These are phyloP conservation scores for Monosporascus sp. DNA, from an alignment of 2,329 filamentous ascomycete species.

Conservation along the genomic window DNA sequence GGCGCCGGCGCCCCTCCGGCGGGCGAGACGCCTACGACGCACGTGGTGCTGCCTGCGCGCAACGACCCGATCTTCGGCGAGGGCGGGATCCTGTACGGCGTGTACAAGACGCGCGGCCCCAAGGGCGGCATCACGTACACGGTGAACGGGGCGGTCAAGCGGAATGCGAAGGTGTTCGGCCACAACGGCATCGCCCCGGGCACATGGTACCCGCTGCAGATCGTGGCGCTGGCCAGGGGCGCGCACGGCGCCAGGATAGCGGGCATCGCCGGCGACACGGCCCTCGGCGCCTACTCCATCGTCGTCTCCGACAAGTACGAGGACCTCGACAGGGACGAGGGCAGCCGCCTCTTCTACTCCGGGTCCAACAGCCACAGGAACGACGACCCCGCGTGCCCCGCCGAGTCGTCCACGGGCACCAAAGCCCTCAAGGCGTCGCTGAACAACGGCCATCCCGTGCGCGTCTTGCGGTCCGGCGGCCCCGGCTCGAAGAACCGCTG, in stretches of 20 bases:
- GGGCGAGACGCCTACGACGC: constrained; percentile 1
- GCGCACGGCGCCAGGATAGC: constrained; percentile 19
- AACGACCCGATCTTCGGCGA: constrained; percentile 19
- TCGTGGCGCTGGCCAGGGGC: constrained; percentile 21
- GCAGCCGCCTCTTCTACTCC: constrained; percentile 14
- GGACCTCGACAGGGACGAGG: constrained; percentile 12
- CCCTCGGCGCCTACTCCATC: constrained; percentile 21
- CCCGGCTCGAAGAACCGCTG: constrained; percentile 2
- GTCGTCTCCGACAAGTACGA: constrained; percentile 14
- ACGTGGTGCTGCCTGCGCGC: constrained; percentile 7
- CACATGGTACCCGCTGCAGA: constrained; percentile 20
- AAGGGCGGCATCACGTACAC: constrained; percentile 11
- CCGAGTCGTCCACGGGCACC: constrained; percentile 12
- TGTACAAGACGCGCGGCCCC: constrained; percentile 6
- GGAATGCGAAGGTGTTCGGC: constrained; percentile 15
- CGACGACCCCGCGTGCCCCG: constrained; percentile 5
- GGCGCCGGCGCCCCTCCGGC: background rate
- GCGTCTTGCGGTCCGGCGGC: constrained; percentile 22
- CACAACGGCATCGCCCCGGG: constrained; percentile 20
- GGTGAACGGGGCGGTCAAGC: constrained; percentile 13
- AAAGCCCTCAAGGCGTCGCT: constrained; percentile 17
- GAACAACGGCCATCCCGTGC: constrained; percentile 10
- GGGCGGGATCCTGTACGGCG: constrained; percentile 21
- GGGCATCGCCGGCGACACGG: constrained; percentile 17
- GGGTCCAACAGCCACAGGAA: constrained; percentile 14